These are phyloP conservation scores for Penicillium chermesinum DNA, from an alignment of 495 filamentous ascomycete genomes.

Conservation along the genomic window DNA sequence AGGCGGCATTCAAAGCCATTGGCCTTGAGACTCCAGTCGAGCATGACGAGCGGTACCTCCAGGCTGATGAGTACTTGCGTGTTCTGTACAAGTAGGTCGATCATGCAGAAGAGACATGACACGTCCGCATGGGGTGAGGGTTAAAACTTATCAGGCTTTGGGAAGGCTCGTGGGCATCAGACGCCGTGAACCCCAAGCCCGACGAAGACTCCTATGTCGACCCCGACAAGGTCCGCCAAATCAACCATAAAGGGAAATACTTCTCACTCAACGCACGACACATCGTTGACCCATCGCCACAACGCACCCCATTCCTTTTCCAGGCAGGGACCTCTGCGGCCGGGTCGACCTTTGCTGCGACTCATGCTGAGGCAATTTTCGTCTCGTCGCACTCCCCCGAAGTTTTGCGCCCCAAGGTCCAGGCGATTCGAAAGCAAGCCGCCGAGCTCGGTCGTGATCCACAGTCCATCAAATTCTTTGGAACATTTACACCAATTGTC, in stretches of 20 bases:
- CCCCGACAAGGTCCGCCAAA: slow-evolving; percentile 51
- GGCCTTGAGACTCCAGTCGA: slow-evolving; percentile 51
- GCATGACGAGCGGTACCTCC: slow-evolving; percentile 57
- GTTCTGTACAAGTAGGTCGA: slow-evolving; percentile 48
- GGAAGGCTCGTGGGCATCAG: slow-evolving; percentile 56
- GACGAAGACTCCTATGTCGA: slow-evolving; percentile 49
- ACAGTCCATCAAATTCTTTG: slow-evolving; percentile 54
- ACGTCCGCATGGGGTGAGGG: too few species aligned
- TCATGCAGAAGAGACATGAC: neutral
- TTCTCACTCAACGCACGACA: slow-evolving; percentile 48
- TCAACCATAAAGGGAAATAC: slow-evolving; percentile 56
- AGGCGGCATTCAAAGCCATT: slow-evolving; percentile 54
- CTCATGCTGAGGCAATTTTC: slow-evolving; percentile 61
- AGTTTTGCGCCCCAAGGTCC: slow-evolving; percentile 48
- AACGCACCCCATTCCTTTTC: slow-evolving; percentile 60
- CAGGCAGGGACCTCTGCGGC: slow-evolving; percentile 58
- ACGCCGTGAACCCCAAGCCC: slow-evolving; percentile 46
- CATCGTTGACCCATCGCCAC: slow-evolving; percentile 56
- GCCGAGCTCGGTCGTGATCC: slow-evolving; percentile 49
- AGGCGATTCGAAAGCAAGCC: slow-evolving; percentile 50
- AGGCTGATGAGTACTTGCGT: slow-evolving; percentile 57
- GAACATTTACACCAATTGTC: slow-evolving; percentile 53
- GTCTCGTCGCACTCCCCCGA: slow-evolving; percentile 50
- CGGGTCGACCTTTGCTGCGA: slow-evolving; percentile 53
- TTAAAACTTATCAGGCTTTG: slow-evolving; percentile 39